Evolutionary conservation across 305 asterid genomes (phyloP).

Genomic region (Lippia alba): DNA sequence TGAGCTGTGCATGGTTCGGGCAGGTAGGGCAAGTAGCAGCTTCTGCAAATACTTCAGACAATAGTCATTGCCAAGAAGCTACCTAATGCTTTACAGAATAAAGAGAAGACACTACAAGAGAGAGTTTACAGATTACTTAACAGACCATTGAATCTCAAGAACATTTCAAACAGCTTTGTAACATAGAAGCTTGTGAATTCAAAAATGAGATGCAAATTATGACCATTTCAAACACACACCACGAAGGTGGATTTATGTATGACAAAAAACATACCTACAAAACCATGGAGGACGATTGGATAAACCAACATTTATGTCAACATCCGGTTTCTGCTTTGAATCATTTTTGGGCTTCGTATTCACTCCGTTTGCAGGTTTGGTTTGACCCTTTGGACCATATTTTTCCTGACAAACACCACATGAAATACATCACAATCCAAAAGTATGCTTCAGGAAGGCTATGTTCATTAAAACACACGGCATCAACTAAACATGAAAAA

Average conservation of each 20-base stretch:
- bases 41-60: not conserved
- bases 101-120: no score
- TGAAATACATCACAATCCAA: not conserved
- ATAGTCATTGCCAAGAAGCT: constrained; percentile 2
- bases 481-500: not conserved
- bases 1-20: not conserved
- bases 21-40: not conserved
- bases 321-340: constrained; percentile 74
- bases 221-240: not conserved
- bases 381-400: constrained; percentile 95
- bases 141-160: not conserved
- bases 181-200: constrained; percentile 9
- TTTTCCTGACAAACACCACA: constrained; percentile 65
- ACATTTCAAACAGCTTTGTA: not conserved
- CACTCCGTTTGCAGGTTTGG: constrained; percentile 54
- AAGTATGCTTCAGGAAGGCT: constrained; percentile 2
- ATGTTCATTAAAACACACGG: not conserved
- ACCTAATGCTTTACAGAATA: not conserved
- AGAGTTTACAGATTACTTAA: not conserved
- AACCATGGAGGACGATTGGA: constrained; percentile 91
- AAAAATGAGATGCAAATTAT: not conserved
- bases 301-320: constrained; percentile 83
- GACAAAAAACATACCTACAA: constrained; percentile 66
- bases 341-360: constrained; percentile 57
- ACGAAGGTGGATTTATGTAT: not conserved